Evolutionary conservation across 768 basidiomycete genomes (phyloP).

Genomic region (Pseudohyphozyma bogoriensis): DNA sequence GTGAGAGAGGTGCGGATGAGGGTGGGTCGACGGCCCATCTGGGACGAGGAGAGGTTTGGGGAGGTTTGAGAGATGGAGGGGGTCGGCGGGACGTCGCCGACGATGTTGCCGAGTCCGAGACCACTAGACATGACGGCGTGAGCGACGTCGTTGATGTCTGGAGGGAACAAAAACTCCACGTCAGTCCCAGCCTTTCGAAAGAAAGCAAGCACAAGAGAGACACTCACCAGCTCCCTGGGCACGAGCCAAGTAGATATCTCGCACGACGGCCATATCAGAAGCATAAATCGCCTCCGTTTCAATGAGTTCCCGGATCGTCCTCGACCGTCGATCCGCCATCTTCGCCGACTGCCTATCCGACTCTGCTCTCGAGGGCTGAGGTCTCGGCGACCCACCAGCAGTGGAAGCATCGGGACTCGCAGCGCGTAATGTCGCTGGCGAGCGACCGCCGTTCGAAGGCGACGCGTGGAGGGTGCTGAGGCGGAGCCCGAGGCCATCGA

Average conservation of each 20-base stretch:
- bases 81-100: not conserved
- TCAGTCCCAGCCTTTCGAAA: not conserved
- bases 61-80: not conserved
- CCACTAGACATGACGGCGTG: slow-evolving; percentile 27
- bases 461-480: no score
- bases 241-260: slow-evolving; percentile 49
- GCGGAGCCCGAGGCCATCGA: no score
- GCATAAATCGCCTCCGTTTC: slow-evolving; percentile 95
- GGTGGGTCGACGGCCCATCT: not conserved
- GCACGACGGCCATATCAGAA: slow-evolving; percentile 89
- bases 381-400: no score
- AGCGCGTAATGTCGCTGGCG: no score
- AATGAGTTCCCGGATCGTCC: slow-evolving; percentile 65
- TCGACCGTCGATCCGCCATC: slow-evolving; percentile 16
- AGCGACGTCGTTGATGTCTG: slow-evolving; percentile 23
- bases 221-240: slow-evolving; percentile 19
- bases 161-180: not conserved
- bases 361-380: not conserved
- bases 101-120: slow-evolving; percentile 14
- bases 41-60: not conserved
- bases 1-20: slow-evolving; percentile 1
- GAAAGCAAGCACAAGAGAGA: no score
- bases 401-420: no score
- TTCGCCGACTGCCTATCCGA: not conserved
- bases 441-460: no score